These are phyloP conservation scores for Teratosphaeria pseudoeucalypti DNA, from an alignment of 2,329 filamentous ascomycete genomes.

Conservation along the genomic window DNA sequence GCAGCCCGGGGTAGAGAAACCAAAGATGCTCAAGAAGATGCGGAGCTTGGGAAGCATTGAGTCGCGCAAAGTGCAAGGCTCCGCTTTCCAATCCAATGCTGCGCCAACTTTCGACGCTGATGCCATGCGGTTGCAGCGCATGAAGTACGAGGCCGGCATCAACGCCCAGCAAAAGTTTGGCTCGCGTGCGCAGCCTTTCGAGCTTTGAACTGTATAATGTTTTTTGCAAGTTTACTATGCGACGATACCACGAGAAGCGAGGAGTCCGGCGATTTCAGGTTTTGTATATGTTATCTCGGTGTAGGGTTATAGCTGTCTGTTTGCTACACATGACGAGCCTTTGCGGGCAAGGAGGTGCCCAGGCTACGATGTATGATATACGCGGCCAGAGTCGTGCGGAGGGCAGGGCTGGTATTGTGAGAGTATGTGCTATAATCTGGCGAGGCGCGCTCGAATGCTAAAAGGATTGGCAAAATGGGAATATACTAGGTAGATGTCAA, in stretches of 20 bases:
- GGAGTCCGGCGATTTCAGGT: neutral
- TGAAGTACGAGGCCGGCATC: slow-evolving; percentile 35
- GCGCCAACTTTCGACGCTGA: slow-evolving; percentile 38
- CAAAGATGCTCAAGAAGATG: slow-evolving; percentile 26
- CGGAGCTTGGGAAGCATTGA: slow-evolving; percentile 25
- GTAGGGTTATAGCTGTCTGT: neutral
- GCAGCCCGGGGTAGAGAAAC: slow-evolving; percentile 9
- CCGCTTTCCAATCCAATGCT: slow-evolving; percentile 18
- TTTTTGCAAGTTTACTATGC: neutral
- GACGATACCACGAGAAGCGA: slow-evolving; percentile 5
- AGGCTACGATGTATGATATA: neutral
- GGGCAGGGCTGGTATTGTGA: neutral
- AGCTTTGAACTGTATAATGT: neutral
- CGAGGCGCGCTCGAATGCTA: neutral
- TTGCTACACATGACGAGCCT: neutral
- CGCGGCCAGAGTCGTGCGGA: neutral
- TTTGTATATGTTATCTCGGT: neutral
- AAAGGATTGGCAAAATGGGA: neutral
- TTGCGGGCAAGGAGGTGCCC: neutral
- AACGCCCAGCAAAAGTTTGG: slow-evolving; percentile 3
- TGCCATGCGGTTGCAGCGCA: slow-evolving; percentile 37
- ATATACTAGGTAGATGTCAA: too few species aligned
- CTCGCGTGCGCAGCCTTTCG: neutral
- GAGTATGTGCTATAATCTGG: neutral
- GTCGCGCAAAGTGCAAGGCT: slow-evolving; percentile 17